Evolutionary conservation across 139 green algal species (phyloP), one percentile per base, ranked within the genome.

Genomic region (Volvox reticuliferus): DNA sequence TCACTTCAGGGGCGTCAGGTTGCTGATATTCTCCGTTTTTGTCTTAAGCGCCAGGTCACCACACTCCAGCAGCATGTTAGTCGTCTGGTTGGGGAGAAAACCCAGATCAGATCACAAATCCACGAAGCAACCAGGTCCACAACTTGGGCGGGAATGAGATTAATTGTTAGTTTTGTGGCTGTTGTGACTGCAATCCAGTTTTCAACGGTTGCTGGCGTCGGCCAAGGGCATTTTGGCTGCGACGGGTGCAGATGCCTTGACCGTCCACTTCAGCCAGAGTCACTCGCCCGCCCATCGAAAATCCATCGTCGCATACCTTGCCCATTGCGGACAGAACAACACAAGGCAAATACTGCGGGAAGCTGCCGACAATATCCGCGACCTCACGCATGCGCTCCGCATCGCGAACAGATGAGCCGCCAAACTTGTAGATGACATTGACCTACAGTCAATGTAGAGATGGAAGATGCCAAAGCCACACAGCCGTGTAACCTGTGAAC

Each of bases 301-400:
- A 55, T 55, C 44, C 44, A 55, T 3, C 24, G 6, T 73, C 30
- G 1, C 94, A 24, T 82, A 97, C 96, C 95, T 99, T 99, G 87
- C 98, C 98, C 98, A 99, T 99, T 14, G 98, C 98, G 20, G 96
- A 99, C 63, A 99, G 93, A 22, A 99, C 98, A n/a, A 99, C 94
- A 55, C 94, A 94, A 0, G 98, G 98, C 50, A 96, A 91, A 26
- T 98, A 92, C 3, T 99, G 90, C 0, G 94, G 96, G 77, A 99
- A 99, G 75, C 91, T 94, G 93, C 96, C 97, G 28, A 99, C 93
- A 88, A 99, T 99, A 67, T 98, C 93, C 12, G 98, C 98, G 22
- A 99, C 98, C 93, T 99, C 98, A 0, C 89, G 73, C 93, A 97
- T 99, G 87, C 98, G 95, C 84, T 98, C 97, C 1, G 98, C 97